These are phyloP conservation scores for Dendrobium huoshanense DNA, from an alignment of 106 monocot genomes.

Conservation along the genomic window DNA sequence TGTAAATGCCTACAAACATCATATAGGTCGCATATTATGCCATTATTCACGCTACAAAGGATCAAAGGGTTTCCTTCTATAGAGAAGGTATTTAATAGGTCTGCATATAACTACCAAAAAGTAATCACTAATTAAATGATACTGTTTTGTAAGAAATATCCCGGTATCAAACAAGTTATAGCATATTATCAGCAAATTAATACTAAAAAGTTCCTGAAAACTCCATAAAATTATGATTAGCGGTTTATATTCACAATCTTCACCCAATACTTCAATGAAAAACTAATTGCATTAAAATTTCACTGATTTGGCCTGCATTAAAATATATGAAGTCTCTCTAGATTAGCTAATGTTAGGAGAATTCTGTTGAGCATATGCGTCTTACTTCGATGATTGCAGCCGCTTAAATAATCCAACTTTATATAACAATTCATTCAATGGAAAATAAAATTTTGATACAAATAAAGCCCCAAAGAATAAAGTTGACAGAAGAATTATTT, in stretches of 20 bases:
- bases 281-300: background rate
- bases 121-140: too few species aligned
- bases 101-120: too few species aligned
- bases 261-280: background rate
- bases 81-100: too few species aligned
- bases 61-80: too few species aligned
- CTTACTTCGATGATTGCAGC: background rate
- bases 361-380: background rate
- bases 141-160: too few species aligned
- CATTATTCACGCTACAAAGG: too few species aligned
- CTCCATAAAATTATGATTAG: too few species aligned
- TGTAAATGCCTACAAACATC: too few species aligned
- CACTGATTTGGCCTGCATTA: background rate
- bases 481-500: background rate
- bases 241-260: background rate
- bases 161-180: too few species aligned
- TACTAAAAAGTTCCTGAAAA: too few species aligned
- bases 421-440: background rate
- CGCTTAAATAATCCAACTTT: background rate
- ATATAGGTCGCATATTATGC: too few species aligned
- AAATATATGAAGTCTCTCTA: background rate
- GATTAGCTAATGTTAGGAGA: background rate
- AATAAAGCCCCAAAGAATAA: background rate
- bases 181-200: too few species aligned
- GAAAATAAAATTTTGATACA: background rate